Conservation (phyloP, 78 protist species). For the Salpingoeca rosetta region DNA sequence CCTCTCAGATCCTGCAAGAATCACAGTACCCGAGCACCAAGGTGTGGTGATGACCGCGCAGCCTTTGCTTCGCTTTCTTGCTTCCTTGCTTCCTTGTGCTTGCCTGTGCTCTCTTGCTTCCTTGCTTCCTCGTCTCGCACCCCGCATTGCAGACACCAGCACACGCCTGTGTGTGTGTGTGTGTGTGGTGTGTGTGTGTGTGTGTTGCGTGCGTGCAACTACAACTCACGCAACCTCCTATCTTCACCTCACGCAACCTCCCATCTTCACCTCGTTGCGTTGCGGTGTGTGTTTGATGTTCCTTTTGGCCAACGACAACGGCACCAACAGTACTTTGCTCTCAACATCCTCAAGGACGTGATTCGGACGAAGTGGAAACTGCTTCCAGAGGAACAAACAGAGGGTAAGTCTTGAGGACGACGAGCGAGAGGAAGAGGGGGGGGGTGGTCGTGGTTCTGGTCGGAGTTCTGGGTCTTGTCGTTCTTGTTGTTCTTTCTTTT, state of each 20-base stretch:
- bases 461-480: not conserved
- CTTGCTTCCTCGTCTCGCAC: too few relatives aligned
- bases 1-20: slow-evolving; percentile 62
- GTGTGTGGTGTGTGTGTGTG: too few relatives aligned
- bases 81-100: not conserved
- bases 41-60: not conserved
- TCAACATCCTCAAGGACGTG: slow-evolving; percentile 58
- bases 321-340: slow-evolving; percentile 48
- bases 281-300: slow-evolving; percentile 10
- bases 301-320: not conserved
- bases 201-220: too few relatives aligned
- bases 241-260: not conserved
- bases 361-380: slow-evolving; percentile 73
- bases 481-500: not conserved
- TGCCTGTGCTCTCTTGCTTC: not conserved
- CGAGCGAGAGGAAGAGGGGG: too few relatives aligned
- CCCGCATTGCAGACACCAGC: too few relatives aligned
- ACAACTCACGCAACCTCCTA: not conserved
- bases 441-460: not conserved
- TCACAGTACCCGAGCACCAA: slow-evolving; percentile 45
- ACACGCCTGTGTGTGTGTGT: not conserved
- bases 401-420: too few relatives aligned
- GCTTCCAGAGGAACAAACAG: slow-evolving; percentile 68
- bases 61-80: not conserved
- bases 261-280: not conserved